A percentile compares a stretch with the other conserved stretches of the same genome.
These are phyloP conservation scores for Arthrobotrys conoides DNA, from an alignment of 2,329 filamentous ascomycete genomes.

Conservation along the genomic window DNA sequence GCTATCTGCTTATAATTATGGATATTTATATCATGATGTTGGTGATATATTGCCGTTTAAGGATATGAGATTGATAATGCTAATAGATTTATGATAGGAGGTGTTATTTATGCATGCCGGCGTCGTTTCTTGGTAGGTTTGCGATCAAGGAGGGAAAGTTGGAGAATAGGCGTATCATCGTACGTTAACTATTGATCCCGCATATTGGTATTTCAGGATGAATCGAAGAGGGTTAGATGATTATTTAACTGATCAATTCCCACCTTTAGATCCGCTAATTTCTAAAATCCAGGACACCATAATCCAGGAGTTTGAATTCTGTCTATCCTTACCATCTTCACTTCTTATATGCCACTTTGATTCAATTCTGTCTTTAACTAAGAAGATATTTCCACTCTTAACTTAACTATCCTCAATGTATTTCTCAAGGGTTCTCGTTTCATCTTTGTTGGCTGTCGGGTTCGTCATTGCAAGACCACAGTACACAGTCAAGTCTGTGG, in stretches of 20 bases:
- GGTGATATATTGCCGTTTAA: background rate
- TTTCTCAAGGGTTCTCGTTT: background rate
- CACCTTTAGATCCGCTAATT: background rate
- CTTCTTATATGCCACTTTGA: background rate
- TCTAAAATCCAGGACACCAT: background rate
- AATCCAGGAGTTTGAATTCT: background rate
- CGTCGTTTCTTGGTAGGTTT: background rate
- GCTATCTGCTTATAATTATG: too few species aligned
- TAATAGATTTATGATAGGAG: background rate
- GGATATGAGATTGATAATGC: background rate
- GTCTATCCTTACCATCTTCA: background rate
- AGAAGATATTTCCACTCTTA: background rate
- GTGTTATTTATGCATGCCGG: background rate
- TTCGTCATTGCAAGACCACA: background rate
- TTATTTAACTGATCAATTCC: background rate
- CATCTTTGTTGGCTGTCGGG: background rate
- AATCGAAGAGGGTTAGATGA: too few species aligned
- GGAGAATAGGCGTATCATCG: background rate
- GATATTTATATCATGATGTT: background rate
- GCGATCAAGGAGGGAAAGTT: background rate
- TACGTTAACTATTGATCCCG: too few species aligned
- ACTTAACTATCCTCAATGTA: background rate
- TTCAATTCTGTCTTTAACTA: background rate
- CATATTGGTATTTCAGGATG: too few species aligned
- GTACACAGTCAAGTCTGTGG: background rate